Evolutionary conservation across 495 filamentous ascomycete genomes (phyloP), one percentile per base, ranked within the genome.

Genomic region (Lasiosphaeriaceae sp.): DNA sequence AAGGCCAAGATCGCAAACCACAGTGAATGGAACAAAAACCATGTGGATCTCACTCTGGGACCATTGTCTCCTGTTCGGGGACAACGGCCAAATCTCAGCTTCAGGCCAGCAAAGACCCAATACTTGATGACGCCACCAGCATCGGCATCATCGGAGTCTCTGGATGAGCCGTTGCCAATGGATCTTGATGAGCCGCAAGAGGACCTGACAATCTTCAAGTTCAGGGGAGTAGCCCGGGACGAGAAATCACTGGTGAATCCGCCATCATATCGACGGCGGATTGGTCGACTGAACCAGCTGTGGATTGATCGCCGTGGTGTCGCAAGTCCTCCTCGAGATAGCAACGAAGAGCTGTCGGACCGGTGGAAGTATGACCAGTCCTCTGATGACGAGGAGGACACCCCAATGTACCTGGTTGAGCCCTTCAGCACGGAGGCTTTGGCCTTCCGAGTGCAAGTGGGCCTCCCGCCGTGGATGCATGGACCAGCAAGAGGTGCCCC

Each of bases 41-140:
- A 87, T 75, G 77, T 91, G 50, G 94, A 97, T 70, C 71, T 89
- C 63, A 97, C 93, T 47, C 80, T 83, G 64, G 85, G 86, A 48
- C 92, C 92, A 31, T 77, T 95, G 31, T 88, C 89, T 44, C 92
- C 89, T 23, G 83, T 85, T 14, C 80, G 79, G 56, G 84, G 86
- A 31, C 80, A 83, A 50, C 77, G 80, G 23, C 92, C 87, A 71
- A 68, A 74, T 55, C 55, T 66, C 47, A 74, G 70, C 58, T 80
- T 79, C 52, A 86, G 92, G 59, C 84, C 85, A 53, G 91, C 90
- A 49, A 90, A 88, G 63, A 89, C 87, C 24, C 84, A 90, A 44
- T 92, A 91, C 69, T 72, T 92, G 59, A 89, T 91, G 64, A 96
- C 91, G 21, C 92, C 92, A 14, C 92, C 92, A 52, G 86, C 90